Percentiles rank a stretch among this genome's conserved stretches.
phyloP scores from a whole-genome alignment of 805 yeast species.

The Suhomyces kilbournensis region DNA sequence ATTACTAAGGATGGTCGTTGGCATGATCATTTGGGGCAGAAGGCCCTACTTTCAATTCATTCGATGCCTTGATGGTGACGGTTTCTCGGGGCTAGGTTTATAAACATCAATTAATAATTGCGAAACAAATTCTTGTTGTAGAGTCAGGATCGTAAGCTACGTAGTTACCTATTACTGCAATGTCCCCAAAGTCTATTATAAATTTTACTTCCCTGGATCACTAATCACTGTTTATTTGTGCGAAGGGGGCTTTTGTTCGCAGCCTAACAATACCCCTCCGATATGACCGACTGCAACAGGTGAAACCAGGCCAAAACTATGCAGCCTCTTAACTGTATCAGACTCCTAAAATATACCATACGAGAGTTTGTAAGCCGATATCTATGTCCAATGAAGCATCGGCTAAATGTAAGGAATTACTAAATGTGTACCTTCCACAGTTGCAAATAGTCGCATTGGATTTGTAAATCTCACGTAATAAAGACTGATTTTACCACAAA shows the following conservation, averaged over 20 bases:
- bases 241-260: background rate
- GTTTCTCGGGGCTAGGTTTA: slow-evolving; percentile 1
- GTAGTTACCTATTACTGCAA: background rate
- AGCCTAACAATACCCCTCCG: background rate
- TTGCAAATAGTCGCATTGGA: background rate
- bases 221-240: background rate
- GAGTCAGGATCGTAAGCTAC: background rate
- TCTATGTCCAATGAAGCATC: background rate
- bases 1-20: background rate
- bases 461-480: background rate
- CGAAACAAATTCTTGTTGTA: background rate
- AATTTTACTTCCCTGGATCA: background rate
- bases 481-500: background rate
- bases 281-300: background rate
- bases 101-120: background rate
- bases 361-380: background rate
- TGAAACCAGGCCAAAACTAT: background rate
- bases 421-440: background rate
- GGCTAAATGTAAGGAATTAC: background rate
- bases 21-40: background rate
- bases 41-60: background rate
- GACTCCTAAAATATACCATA: background rate
- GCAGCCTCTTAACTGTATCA: background rate
- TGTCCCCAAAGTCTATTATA: background rate
- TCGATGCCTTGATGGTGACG: background rate